Conservation (phyloP, 371 early-diverging fungal genomes). For the Haplosporangium sp. region DNA sequence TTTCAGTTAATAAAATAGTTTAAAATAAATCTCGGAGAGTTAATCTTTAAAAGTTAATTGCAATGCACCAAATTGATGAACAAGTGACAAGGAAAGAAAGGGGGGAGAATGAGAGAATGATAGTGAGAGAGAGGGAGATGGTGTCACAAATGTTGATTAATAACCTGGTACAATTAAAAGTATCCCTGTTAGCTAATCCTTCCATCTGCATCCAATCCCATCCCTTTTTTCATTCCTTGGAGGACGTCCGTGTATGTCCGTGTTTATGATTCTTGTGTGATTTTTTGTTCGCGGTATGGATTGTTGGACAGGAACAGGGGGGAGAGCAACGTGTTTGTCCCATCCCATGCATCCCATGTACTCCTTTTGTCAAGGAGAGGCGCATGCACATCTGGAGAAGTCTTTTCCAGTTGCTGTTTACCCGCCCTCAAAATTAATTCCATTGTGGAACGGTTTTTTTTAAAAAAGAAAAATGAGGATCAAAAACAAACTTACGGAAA, state of each 20-base stretch:
- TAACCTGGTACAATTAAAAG: not conserved
- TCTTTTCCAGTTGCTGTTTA: too few relatives aligned
- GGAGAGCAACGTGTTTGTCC: not conserved
- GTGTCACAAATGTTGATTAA: not conserved
- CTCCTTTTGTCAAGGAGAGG: too few relatives aligned
- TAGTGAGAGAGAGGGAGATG: not conserved
- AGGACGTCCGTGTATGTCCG: not conserved
- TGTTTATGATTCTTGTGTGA: not conserved
- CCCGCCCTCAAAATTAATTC: too few relatives aligned
- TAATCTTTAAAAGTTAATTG: not conserved
- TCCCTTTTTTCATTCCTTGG: not conserved
- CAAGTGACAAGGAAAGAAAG: not conserved
- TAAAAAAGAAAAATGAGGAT: too few relatives aligned
- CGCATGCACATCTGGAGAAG: too few relatives aligned
- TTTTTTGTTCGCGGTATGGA: not conserved
- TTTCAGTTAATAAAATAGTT: too few relatives aligned
- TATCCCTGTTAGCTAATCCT: too few relatives aligned
- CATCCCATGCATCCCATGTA: not conserved
- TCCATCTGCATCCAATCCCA: too few relatives aligned
- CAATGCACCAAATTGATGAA: not conserved
- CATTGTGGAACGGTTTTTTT: too few relatives aligned
- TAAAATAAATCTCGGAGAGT: too few relatives aligned
- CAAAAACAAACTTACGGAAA: constrained; percentile 60
- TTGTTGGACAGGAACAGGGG: not conserved
- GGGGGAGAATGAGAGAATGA: not conserved